A percentile compares a stretch with the other conserved stretches of the same genome.
phyloP scores from a whole-genome alignment of 768 basidiomycete genomes.

The Panellus pusillus region DNA sequence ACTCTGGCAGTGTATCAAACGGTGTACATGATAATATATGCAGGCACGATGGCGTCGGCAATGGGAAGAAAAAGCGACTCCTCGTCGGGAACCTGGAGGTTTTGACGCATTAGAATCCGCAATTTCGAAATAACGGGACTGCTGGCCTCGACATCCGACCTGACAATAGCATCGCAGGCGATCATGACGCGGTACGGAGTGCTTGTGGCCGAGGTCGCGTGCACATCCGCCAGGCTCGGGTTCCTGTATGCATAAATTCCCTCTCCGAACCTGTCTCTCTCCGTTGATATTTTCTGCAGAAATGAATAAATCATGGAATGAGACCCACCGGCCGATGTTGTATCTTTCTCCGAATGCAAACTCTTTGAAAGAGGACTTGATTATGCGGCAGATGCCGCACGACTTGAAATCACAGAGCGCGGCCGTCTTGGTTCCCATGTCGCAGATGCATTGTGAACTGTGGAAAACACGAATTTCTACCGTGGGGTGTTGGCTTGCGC shows the following conservation, averaged over 20 bases:
- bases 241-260: constrained; percentile 66
- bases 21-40: constrained; percentile 59
- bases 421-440: constrained; percentile 56
- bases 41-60: constrained; percentile 58
- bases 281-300: constrained; percentile 6
- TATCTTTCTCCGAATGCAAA: constrained; percentile 56
- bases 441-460: constrained; percentile 66
- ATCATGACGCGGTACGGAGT: constrained; percentile 69
- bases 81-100: constrained; percentile 43
- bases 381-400: constrained; percentile 63
- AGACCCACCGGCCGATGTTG: constrained; percentile 57
- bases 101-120: constrained; percentile 14
- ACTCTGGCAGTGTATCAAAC: constrained; percentile 27
- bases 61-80: constrained; percentile 53
- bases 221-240: constrained; percentile 55
- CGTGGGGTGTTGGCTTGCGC: constrained; percentile 36
- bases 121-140: neutral
- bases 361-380: constrained; percentile 55
- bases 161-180: constrained; percentile 55
- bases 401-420: constrained; percentile 57
- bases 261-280: constrained; percentile 49
- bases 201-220: constrained; percentile 65
- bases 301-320: neutral
- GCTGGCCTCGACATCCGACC: constrained; percentile 34
- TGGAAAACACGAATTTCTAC: constrained; percentile 61